A percentile compares a stretch with the other conserved stretches of the same genome.
Conservation (phyloP, 352 stramenopile species). For the Phytopythium sindhum region DNA sequence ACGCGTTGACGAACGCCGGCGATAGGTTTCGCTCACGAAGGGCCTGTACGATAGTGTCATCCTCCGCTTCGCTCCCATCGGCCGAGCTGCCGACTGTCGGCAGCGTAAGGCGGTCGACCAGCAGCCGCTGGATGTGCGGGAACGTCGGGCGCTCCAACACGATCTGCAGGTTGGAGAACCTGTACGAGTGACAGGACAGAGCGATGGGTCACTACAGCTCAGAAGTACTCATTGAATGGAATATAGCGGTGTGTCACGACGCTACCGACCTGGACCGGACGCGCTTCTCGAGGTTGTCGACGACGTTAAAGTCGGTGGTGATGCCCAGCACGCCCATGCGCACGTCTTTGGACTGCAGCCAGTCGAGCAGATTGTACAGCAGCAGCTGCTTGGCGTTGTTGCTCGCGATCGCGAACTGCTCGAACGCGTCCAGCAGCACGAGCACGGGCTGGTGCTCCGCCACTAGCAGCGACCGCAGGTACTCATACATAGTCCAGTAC, state of each 20-base stretch:
- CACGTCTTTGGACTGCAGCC: slow-evolving; percentile 76
- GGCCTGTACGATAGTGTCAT: slow-evolving; percentile 3
- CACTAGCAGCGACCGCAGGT: slow-evolving; percentile 63
- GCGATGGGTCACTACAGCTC: not conserved
- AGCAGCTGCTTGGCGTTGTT: slow-evolving; percentile 73
- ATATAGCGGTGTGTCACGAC: not conserved
- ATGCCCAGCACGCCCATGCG: slow-evolving; percentile 81
- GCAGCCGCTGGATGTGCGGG: slow-evolving; percentile 39
- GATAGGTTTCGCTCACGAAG: slow-evolving; percentile 4
- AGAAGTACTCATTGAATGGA: not conserved
- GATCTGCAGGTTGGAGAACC: slow-evolving; percentile 83
- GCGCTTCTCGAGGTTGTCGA: slow-evolving; percentile 79
- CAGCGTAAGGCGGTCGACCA: slow-evolving; percentile 39
- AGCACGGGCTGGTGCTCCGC: slow-evolving; percentile 53
- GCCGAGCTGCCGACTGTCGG: slow-evolving; percentile 25
- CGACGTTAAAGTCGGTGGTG: slow-evolving; percentile 75
- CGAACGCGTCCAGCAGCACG: slow-evolving; percentile 69
- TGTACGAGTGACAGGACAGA: slow-evolving; percentile 7
- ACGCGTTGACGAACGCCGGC: slow-evolving; percentile 29
- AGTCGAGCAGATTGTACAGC: slow-evolving; percentile 84
- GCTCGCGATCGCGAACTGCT: slow-evolving; percentile 67
- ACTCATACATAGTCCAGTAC: slow-evolving; percentile 86
- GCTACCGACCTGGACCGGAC: slow-evolving; percentile 56
- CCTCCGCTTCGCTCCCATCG: not conserved
- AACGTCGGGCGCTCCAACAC: slow-evolving; percentile 63